Percentiles rank a stretch among this genome's conserved stretches.
phyloP scores from a whole-genome alignment of 306 rosid genomes.

The Sesbania bispinosa region DNA sequence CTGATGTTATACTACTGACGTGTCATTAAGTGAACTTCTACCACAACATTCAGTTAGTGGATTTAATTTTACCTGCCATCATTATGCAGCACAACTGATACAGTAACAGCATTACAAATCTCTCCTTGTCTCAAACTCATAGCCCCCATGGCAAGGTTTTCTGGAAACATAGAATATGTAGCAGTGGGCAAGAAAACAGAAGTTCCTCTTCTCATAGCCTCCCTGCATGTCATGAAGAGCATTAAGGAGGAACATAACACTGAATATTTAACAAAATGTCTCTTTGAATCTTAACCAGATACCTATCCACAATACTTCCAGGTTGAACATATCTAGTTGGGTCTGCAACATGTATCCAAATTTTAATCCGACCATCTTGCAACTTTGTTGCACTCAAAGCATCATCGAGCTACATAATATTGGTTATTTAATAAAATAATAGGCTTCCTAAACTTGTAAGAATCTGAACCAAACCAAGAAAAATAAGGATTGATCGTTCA shows the following conservation, averaged over 20 bases:
- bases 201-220: conserved; percentile 91
- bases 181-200: conserved; percentile 92
- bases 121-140: conserved; percentile 99
- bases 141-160: conserved; percentile 91
- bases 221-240: conserved; percentile 48
- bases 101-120: conserved; percentile 78
- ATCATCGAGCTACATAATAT: conserved; percentile 81
- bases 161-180: conserved; percentile 99
- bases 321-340: conserved; percentile 90
- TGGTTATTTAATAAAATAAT: conserved; percentile 25
- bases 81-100: conserved; percentile 77
- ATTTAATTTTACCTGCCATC: conserved; percentile 78
- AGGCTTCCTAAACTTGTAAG: neutral
- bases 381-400: conserved; percentile 91
- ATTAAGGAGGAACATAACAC: conserved; percentile 27
- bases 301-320: conserved; percentile 83
- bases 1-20: neutral
- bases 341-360: conserved; percentile 98
- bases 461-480: conserved; percentile 22
- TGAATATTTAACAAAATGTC: conserved; percentile 6
- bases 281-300: conserved; percentile 25
- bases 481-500: conserved; percentile 14
- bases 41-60: neutral
- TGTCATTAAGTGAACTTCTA: neutral
- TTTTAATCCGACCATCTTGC: conserved; percentile 80